Evolutionary conservation across 208 protist species (phyloP).

Genomic region (Angomonas ambiguus): DNA sequence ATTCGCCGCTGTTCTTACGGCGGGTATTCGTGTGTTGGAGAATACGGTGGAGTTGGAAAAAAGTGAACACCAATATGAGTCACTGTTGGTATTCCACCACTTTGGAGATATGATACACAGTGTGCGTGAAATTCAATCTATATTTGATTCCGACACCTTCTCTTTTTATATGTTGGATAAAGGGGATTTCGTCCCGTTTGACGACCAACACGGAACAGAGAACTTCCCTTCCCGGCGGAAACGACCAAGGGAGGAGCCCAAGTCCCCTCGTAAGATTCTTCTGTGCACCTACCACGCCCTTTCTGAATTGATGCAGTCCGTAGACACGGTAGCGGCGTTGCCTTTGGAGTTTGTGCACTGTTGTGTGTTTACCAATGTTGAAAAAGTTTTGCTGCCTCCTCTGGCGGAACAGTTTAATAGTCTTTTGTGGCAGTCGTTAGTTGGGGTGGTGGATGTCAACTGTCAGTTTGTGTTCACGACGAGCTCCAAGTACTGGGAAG

Average conservation of each 20-base stretch:
- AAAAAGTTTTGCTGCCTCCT: constrained; percentile 36
- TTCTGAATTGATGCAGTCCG: not conserved
- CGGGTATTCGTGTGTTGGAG: not conserved
- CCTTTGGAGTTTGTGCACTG: constrained; percentile 62
- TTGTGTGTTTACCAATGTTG: constrained; percentile 36
- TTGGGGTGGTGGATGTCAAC: constrained; percentile 69
- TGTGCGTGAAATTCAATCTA: constrained; percentile 34
- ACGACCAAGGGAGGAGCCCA: not conserved
- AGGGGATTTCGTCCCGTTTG: not conserved
- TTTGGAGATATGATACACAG: constrained; percentile 34
- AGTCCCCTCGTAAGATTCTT: not conserved
- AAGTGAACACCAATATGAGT: constrained; percentile 3
- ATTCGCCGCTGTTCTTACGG: constrained; percentile 40
- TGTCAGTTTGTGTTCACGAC: constrained; percentile 69
- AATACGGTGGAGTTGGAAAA: not conserved
- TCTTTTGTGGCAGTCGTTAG: constrained; percentile 55
- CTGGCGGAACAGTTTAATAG: constrained; percentile 24
- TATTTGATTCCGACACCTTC: constrained; percentile 66
- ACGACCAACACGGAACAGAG: not conserved
- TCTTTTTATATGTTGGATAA: constrained; percentile 27
- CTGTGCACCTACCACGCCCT: not conserved
- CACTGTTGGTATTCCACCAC: constrained; percentile 41
- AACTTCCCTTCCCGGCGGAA: too few species aligned
- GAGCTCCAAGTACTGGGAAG: constrained; percentile 25
- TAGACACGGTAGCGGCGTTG: constrained; percentile 21